Conservation (phyloP, 805 yeast genomes). For the Candida saitoana region DNA sequence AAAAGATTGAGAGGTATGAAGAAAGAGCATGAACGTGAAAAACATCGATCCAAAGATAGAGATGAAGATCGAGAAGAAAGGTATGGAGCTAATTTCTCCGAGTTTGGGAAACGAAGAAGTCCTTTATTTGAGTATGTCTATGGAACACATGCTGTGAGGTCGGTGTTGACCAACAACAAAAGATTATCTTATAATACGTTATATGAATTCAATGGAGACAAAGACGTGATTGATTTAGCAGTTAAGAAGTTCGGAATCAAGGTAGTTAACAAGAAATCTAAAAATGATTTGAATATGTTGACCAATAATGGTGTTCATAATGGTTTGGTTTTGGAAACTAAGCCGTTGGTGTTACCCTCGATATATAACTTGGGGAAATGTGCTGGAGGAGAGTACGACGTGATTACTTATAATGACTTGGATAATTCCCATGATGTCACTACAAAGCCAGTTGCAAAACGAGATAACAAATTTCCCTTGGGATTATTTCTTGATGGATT, state of each 20-base stretch:
- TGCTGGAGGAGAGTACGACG: conserved; percentile 9
- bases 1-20: conserved; percentile 23
- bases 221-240: conserved; percentile 47
- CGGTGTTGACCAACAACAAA: conserved; percentile 58
- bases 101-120: conserved; percentile 16
- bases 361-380: conserved; percentile 24
- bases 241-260: conserved; percentile 34
- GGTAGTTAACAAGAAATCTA: conserved; percentile 31
- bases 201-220: conserved; percentile 40
- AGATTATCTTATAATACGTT: conserved; percentile 53
- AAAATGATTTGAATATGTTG: conserved; percentile 55
- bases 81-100: conserved; percentile 2
- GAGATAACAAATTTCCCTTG: conserved; percentile 44
- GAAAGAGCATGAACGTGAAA: conserved; percentile 16
- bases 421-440: neutral
- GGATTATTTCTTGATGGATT: conserved; percentile 76
- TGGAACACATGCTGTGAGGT: conserved; percentile 71
- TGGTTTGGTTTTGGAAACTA: conserved; percentile 69
- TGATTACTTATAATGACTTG: conserved; percentile 11
- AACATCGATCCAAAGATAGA: conserved; percentile 3
- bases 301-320: conserved; percentile 74
- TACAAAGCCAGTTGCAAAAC: conserved; percentile 7
- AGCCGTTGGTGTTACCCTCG: conserved; percentile 40
- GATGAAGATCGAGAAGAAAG: conserved; percentile 1
- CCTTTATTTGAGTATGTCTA: conserved; percentile 65